Evolutionary conservation across 1,284 basidiomycete genomes (phyloP).

Genomic region (Puccinia coronata): DNA sequence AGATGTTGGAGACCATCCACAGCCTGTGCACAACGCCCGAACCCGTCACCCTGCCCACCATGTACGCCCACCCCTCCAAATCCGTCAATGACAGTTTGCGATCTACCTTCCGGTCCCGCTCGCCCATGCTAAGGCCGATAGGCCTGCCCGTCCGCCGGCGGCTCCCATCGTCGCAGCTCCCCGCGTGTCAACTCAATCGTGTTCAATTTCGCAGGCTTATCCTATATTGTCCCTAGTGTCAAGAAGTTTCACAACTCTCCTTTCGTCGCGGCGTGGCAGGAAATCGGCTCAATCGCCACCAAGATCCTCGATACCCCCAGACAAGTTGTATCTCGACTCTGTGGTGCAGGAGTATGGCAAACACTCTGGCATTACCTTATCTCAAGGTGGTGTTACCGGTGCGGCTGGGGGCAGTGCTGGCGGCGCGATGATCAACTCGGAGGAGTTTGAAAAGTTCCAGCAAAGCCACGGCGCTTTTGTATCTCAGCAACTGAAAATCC

Average conservation of each 20-base stretch:
- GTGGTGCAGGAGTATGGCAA: conserved; percentile 84
- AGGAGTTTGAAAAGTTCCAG: conserved; percentile 96
- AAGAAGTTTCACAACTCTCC: conserved; percentile 64
- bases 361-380: conserved; percentile 81
- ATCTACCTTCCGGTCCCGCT: too few relatives aligned
- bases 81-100: too few relatives aligned
- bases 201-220: too few relatives aligned
- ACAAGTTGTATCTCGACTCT: conserved; percentile 87
- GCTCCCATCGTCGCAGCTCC: too few relatives aligned
- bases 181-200: too few relatives aligned
- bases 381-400: conserved; percentile 68
- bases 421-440: conserved; percentile 78
- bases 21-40: too few relatives aligned
- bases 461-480: conserved; percentile 91
- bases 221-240: conserved; percentile 35
- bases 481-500: conserved; percentile 86
- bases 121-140: too few relatives aligned
- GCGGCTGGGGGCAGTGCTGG: conserved; percentile 7
- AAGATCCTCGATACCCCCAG: conserved; percentile 89
- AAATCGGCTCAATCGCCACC: conserved; percentile 89
- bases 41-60: too few relatives aligned
- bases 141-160: too few relatives aligned
- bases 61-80: too few relatives aligned
- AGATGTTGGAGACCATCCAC: too few relatives aligned
- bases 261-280: conserved; percentile 87